These are phyloP conservation scores for Gaultheria prostrata DNA, from an alignment of 148 eudicot genomes.

Conservation along the genomic window DNA sequence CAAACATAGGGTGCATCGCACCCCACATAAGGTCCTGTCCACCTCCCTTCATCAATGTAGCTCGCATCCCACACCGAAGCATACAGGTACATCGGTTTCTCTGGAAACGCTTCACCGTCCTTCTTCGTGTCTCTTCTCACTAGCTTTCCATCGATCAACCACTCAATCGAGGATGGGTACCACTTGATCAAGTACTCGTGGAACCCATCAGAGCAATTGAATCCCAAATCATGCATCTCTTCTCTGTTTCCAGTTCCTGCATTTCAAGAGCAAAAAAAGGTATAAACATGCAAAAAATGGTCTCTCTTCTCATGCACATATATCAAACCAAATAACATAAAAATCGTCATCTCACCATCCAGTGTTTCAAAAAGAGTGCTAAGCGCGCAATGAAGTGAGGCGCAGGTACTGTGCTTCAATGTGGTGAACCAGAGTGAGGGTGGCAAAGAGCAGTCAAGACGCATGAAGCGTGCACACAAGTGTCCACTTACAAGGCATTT, in stretches of 20 bases:
- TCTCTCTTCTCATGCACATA: neutral
- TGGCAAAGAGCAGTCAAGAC: too few species aligned
- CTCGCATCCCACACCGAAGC: constrained; percentile 42
- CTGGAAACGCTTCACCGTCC: neutral
- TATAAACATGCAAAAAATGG: neutral
- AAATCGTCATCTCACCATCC: neutral
- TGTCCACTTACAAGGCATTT: too few species aligned
- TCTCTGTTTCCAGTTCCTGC: constrained; percentile 32
- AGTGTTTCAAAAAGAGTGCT: too few species aligned
- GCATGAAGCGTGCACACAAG: too few species aligned
- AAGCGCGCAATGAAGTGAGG: too few species aligned
- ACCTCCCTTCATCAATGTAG: constrained; percentile 33
- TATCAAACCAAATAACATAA: neutral
- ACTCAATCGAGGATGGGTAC: constrained; percentile 29
- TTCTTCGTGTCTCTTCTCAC: neutral
- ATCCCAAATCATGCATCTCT: constrained; percentile 29
- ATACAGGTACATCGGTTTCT: constrained; percentile 27
- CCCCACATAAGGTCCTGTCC: constrained; percentile 34
- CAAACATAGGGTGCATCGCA: constrained; percentile 37
- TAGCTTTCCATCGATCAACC: constrained; percentile 21
- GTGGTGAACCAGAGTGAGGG: too few species aligned
- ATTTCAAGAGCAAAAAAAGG: neutral
- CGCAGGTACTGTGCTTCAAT: too few species aligned
- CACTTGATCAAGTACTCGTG: constrained; percentile 37
- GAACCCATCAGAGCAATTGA: constrained; percentile 33